Percentiles rank a stretch among this genome's conserved stretches.
Evolutionary conservation across 768 basidiomycete species (phyloP).

Genomic region (Lentinula sp.): DNA sequence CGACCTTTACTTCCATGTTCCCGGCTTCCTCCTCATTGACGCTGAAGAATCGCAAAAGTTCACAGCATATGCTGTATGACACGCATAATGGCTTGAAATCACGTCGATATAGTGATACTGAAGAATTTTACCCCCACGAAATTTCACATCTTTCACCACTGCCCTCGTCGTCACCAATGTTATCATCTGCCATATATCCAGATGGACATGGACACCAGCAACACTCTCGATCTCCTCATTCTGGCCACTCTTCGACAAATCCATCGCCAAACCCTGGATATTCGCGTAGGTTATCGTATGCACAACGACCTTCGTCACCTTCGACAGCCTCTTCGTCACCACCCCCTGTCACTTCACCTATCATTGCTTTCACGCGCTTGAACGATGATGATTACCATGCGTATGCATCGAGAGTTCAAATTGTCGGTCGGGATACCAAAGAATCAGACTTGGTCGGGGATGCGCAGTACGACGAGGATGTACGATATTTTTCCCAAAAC

Average conservation of each 20-base stretch:
- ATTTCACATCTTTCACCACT: neutral
- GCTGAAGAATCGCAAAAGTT: neutral
- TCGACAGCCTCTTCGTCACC: neutral
- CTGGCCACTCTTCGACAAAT: neutral
- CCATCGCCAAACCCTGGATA: neutral
- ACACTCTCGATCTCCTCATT: neutral
- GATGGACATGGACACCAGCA: neutral
- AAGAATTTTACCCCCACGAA: neutral
- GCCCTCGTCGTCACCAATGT: conserved; percentile 1
- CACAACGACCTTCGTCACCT: neutral
- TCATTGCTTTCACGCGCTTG: neutral
- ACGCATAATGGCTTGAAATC: neutral
- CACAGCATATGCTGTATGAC: neutral
- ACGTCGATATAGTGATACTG: neutral
- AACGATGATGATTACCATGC: neutral
- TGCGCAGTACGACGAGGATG: neutral
- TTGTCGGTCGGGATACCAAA: neutral
- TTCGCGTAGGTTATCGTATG: neutral
- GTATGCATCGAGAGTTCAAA: neutral
- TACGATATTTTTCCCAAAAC: neutral
- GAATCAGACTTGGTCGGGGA: neutral
- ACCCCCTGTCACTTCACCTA: neutral
- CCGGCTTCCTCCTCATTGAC: neutral
- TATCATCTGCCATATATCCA: neutral
- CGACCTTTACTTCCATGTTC: conserved; percentile 5